phyloP scores from a whole-genome alignment of 805 yeast species.

The Blastobotrys robertii region DNA sequence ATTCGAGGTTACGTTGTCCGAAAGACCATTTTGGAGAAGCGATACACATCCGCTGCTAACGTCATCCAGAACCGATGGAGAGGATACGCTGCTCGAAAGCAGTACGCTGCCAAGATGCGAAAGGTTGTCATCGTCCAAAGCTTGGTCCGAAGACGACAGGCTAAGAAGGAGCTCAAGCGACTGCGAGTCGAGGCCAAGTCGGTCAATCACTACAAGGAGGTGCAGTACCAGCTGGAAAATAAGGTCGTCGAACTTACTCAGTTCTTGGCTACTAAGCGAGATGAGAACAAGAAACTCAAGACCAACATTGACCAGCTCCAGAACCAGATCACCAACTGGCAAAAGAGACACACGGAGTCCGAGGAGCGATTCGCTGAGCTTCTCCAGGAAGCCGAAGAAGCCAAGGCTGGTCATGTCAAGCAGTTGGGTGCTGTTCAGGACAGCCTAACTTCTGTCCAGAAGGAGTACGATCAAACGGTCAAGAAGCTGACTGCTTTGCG shows the following conservation, averaged over 20 bases:
- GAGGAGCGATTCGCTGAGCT: conserved; percentile 20
- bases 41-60: conserved; percentile 54
- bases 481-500: conserved; percentile 24
- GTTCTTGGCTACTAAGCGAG: conserved; percentile 64
- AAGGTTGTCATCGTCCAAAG: conserved; percentile 70
- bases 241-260: conserved; percentile 96
- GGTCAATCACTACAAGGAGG: conserved; percentile 81
- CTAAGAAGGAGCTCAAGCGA: conserved; percentile 50
- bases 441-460: conserved; percentile 17
- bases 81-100: conserved; percentile 51
- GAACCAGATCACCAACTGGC: conserved; percentile 22
- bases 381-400: conserved; percentile 20
- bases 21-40: conserved; percentile 38
- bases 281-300: conserved; percentile 67
- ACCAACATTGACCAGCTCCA: conserved; percentile 41
- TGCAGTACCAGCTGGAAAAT: conserved; percentile 86
- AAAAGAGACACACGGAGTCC: conserved; percentile 20
- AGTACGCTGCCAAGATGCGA: conserved; percentile 36
- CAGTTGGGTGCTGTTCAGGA: conserved; percentile 14
- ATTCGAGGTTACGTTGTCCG: conserved; percentile 44
- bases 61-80: conserved; percentile 67
- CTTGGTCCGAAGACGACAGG: conserved; percentile 64
- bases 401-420: conserved; percentile 10
- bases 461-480: conserved; percentile 20
- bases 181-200: conserved; percentile 86